These are phyloP conservation scores for Cladophialophora carrionii DNA, from an alignment of 2,329 filamentous ascomycete species.

Conservation along the genomic window DNA sequence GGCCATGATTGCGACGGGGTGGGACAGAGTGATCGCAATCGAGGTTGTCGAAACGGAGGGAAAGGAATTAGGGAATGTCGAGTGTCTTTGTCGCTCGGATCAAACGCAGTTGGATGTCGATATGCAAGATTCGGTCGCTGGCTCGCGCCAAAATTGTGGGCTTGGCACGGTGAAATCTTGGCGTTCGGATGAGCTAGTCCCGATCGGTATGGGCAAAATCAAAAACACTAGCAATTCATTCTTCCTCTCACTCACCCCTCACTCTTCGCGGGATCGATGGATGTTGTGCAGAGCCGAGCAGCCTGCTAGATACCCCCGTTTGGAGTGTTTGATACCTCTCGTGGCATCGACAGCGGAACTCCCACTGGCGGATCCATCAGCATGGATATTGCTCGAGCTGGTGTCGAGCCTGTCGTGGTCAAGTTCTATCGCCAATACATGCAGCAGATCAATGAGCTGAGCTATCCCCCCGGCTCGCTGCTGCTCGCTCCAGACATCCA, in stretches of 20 bases:
- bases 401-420: constrained; percentile 46
- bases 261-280: background rate
- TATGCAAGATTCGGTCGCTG: constrained; percentile 22
- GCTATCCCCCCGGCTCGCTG: constrained; percentile 63
- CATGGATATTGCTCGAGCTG: constrained; percentile 35
- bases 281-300: background rate
- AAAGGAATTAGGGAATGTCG: background rate
- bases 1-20: constrained; percentile 72
- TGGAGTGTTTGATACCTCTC: background rate
- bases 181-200: constrained; percentile 16
- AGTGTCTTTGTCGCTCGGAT: constrained; percentile 6
- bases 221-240: background rate
- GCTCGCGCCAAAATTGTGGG: constrained; percentile 28
- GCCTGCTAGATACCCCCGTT: background rate
- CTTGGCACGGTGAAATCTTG: constrained; percentile 35
- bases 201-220: constrained; percentile 7
- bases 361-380: background rate
- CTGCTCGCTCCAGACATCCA: constrained; percentile 68
- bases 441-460: constrained; percentile 70
- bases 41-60: constrained; percentile 17
- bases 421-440: constrained; percentile 76
- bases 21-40: constrained; percentile 26
- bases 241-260: background rate
- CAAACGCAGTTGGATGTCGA: constrained; percentile 16
- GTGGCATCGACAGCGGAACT: background rate